Evolutionary conservation across 2,329 filamentous ascomycete species (phyloP).

Genomic region (Claviceps sp.): DNA sequence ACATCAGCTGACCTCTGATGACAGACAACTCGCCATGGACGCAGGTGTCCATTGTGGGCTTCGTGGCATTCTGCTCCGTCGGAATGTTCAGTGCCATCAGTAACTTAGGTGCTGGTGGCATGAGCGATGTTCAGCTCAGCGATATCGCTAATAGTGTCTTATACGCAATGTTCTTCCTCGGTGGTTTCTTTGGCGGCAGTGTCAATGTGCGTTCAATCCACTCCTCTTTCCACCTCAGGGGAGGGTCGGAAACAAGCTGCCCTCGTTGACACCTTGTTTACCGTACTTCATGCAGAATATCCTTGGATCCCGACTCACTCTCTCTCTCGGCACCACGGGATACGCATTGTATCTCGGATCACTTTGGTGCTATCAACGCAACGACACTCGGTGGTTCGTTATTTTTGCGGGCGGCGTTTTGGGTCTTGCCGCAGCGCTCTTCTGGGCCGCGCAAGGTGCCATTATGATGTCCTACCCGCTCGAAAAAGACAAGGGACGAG

Average conservation of each 20-base stretch:
- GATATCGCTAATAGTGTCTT: conserved; percentile 35
- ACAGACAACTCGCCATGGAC: conserved; percentile 7
- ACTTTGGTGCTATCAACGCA: conserved; percentile 5
- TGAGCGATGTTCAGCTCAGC: conserved; percentile 5
- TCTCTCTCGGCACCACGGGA: conserved; percentile 4
- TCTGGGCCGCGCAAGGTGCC: conserved; percentile 71
- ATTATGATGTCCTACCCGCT: conserved; percentile 84
- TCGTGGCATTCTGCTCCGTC: conserved; percentile 12
- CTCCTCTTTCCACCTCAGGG: not conserved
- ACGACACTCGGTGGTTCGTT: conserved; percentile 4
- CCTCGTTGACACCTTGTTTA: not conserved
- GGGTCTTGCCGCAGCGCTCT: conserved; percentile 62
- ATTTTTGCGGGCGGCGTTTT: conserved; percentile 62
- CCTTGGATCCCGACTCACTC: conserved; percentile 1
- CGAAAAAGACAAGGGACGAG: conserved; percentile 70
- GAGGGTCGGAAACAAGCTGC: not conserved
- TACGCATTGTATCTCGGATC: conserved; percentile 5
- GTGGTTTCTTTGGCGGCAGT: conserved; percentile 5
- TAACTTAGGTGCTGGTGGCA: conserved; percentile 45
- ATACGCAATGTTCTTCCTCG: conserved; percentile 4
- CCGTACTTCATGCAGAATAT: not conserved
- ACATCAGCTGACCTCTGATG: not conserved
- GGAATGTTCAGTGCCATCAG: conserved; percentile 55
- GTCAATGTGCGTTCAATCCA: conserved; percentile 2
- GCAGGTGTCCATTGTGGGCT: conserved; percentile 11